phyloP scores from a whole-genome alignment of 2,329 filamentous ascomycete species.

The Apiospora malaysiana region DNA sequence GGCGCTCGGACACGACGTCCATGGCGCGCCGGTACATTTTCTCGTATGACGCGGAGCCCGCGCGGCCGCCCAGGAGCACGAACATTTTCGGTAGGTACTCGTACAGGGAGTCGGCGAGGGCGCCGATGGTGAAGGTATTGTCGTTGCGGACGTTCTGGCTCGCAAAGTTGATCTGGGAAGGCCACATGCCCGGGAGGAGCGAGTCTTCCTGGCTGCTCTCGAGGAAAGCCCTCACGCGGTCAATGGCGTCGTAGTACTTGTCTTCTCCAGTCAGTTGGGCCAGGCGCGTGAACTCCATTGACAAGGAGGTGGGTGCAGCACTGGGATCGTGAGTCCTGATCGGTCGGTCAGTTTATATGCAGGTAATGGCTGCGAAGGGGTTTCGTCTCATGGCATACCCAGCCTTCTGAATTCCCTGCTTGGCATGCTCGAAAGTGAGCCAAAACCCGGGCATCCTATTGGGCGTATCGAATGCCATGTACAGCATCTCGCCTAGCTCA shows the following conservation, averaged over 20 bases:
- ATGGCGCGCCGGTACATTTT: slow-evolving; percentile 68
- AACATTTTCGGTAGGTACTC: slow-evolving; percentile 68
- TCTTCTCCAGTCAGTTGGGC: slow-evolving; percentile 71
- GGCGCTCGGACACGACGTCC: slow-evolving; percentile 62
- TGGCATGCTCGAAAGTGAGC: slow-evolving; percentile 57
- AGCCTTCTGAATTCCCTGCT: slow-evolving; percentile 40
- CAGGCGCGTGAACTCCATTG: slow-evolving; percentile 73
- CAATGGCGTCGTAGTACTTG: slow-evolving; percentile 78
- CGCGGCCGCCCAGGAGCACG: slow-evolving; percentile 68
- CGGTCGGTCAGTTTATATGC: background rate
- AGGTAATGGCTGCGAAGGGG: slow-evolving; percentile 32
- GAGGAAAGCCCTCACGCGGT: slow-evolving; percentile 74
- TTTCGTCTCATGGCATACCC: slow-evolving; percentile 33
- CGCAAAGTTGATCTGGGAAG: slow-evolving; percentile 65
- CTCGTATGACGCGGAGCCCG: slow-evolving; percentile 61
- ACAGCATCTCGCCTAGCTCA: slow-evolving; percentile 55
- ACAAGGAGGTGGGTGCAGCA: slow-evolving; percentile 61
- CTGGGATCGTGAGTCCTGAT: slow-evolving; percentile 40
- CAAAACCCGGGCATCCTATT: slow-evolving; percentile 59
- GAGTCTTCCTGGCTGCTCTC: slow-evolving; percentile 71
- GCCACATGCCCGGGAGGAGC: slow-evolving; percentile 77
- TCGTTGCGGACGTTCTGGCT: slow-evolving; percentile 51
- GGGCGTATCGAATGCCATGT: slow-evolving; percentile 54
- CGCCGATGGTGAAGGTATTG: slow-evolving; percentile 58
- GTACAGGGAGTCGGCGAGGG: slow-evolving; percentile 60